phyloP scores from a whole-genome alignment of 176 grass and related monocot species.

The Juncus effusus region DNA sequence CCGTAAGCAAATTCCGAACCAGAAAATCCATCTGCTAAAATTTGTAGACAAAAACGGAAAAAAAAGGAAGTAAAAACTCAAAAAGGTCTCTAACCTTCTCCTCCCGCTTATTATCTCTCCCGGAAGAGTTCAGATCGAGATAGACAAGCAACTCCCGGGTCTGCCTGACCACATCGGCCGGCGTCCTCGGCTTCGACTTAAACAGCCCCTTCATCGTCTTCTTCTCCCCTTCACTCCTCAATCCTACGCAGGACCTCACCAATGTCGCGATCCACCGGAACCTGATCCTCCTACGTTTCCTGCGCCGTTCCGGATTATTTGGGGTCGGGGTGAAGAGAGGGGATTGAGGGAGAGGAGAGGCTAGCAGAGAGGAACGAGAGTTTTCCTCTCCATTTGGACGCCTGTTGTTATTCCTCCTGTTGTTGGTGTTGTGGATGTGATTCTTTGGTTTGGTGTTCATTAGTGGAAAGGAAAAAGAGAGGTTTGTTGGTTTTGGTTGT shows the following conservation, averaged over 20 bases:
- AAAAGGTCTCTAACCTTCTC: slow-evolving; percentile 60
- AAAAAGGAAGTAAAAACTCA: not conserved
- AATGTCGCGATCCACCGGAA: slow-evolving; percentile 16
- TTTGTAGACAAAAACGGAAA: not conserved
- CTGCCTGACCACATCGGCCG: slow-evolving; percentile 69
- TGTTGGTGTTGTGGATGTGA: not conserved
- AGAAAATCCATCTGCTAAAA: not conserved
- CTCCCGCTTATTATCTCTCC: slow-evolving; percentile 55
- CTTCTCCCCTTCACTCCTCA: not conserved
- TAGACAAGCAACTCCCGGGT: slow-evolving; percentile 68
- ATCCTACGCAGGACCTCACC: slow-evolving; percentile 1
- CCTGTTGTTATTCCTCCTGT: not conserved
- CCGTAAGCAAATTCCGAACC: not conserved
- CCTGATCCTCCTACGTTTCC: not conserved
- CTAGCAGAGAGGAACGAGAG: slow-evolving; percentile 2
- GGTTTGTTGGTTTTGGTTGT: slow-evolving; percentile 1
- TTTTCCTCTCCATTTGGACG: not conserved
- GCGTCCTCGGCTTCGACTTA: slow-evolving; percentile 81
- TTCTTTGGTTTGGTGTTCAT: too few relatives aligned
- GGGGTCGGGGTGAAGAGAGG: slow-evolving; percentile 8
- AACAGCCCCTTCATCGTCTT: slow-evolving; percentile 83
- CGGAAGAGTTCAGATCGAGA: slow-evolving; percentile 43
- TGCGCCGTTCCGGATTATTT: not conserved
- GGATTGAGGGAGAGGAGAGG: slow-evolving; percentile 17
- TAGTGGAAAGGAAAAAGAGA: too few relatives aligned